Evolutionary conservation across 1,139 yeast genomes (phyloP).

Genomic region (Saccharomyces hybrid): DNA sequence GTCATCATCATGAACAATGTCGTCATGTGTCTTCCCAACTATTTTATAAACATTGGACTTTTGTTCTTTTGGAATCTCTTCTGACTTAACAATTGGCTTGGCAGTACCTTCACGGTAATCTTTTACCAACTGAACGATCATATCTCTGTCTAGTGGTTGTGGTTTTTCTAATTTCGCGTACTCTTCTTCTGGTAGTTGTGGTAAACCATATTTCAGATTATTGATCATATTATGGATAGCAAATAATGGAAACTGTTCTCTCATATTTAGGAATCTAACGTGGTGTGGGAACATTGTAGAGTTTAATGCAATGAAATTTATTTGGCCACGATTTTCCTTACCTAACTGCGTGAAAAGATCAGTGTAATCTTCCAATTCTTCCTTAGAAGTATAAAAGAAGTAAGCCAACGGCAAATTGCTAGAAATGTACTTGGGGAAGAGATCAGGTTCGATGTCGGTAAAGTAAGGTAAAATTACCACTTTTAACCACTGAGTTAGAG

Average conservation of each 20-base stretch:
- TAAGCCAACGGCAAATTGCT: conserved; percentile 76
- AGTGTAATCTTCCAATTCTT: conserved; percentile 53
- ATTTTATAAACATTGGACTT: conserved; percentile 65
- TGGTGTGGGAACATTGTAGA: conserved; percentile 76
- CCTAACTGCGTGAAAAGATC: conserved; percentile 56
- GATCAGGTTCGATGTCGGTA: conserved; percentile 80
- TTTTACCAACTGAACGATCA: conserved; percentile 53
- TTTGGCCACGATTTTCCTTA: conserved; percentile 65
- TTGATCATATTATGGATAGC: conserved; percentile 67
- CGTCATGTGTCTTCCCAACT: conserved; percentile 79
- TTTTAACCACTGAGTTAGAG: conserved; percentile 9
- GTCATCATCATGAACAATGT: conserved; percentile 52
- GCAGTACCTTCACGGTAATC: conserved; percentile 58
- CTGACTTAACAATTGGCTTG: conserved; percentile 72
- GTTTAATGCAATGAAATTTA: conserved; percentile 85
- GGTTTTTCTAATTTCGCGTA: conserved; percentile 17
- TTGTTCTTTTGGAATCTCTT: conserved; percentile 75
- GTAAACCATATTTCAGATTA: conserved; percentile 71
- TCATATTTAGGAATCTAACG: conserved; percentile 78
- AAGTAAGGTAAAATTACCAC: conserved; percentile 58
- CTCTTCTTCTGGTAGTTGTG: conserved; percentile 37
- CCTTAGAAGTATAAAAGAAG: conserved; percentile 68
- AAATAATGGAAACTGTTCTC: conserved; percentile 81
- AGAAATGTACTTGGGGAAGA: conserved; percentile 68
- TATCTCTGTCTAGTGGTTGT: conserved; percentile 35